Evolutionary conservation across 2,329 filamentous ascomycete species (phyloP), one percentile per base, ranked within the genome.

Genomic region (Pseudocercospora macadamiae): DNA sequence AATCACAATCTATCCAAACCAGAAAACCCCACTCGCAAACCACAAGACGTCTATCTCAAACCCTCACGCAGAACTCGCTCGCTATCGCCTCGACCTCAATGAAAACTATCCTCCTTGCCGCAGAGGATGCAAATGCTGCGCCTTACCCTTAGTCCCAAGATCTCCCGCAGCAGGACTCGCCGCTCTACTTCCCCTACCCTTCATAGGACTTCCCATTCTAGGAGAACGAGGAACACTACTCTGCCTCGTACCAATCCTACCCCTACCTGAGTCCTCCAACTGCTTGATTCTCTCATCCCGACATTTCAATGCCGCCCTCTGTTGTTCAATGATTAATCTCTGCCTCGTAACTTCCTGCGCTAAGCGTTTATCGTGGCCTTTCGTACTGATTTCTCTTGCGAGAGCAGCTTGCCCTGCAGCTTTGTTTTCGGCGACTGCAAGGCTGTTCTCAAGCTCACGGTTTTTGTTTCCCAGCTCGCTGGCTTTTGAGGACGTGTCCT

Each of bases 401-500:
- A 62, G 64, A 1, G 62, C 66, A 3, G 66, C 66, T 51, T 72
- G 69, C 18, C 71, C 69, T 5, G 55, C 61, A 0, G 71, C 73
- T 23, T 54, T 61, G n/a, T 62, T 61, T n/a, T 68, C 54, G 3
- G 70, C 65, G 2, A 55, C 51, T 0, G 48, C 64, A 10, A 74
- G 61, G 23, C 75, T 72, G 8, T 67, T 68, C 53, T 76, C 75
- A 2, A 87, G 75, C 6, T 76, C 73, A 16, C 71, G 71, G 63
- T 82, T 83, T 65, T 84, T 80, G 1, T 73, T 67, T 18, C 74
- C 72, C 2, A 85, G 72, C 14, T 77, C 75, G 12, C 75, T 74
- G 2, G 79, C 80, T 1, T 76, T 71, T 28, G 79, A 78, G 7
- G 83, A 84, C 1, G 82, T 80, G 19, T 82, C 77, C 65, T 88